Base-by-base conservation (phyloP, 2,329 filamentous ascomycete genomes). In the Clarireedia hainanense region DNA sequence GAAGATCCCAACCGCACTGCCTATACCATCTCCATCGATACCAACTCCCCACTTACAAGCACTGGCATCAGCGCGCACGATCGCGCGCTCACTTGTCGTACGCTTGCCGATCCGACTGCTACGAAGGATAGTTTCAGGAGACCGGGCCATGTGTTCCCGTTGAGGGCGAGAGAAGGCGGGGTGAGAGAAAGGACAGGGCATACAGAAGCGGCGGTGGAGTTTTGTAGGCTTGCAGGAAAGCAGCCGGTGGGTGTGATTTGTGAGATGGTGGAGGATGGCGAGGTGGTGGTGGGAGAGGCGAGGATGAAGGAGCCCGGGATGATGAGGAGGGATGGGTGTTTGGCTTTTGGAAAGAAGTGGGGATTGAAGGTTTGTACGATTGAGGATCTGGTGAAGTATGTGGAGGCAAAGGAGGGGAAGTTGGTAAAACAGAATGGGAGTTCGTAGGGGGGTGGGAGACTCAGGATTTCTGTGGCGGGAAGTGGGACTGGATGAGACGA, bases 321-420 rank as follows among this genome's bases (percentile, higher is more conserved):
- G 94, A 85, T 97, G 84, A 76, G 91, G 63, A 83, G 90, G 61
- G 90, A 96, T 74, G 88, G 83, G 39, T 96, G 91, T 74, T 76
- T 99, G 68, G 80, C 78, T 50, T 99, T 99, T 78, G 94, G 91
- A 27, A 83, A 84, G 72, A 84, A 80, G 72, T 97, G 88, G 84
- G 91, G 91, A 4, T 76, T 99, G 64, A 94, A 88, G 76, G 90
- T 95, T 57, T 95, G 91, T 74, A 97, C 94, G 30, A 97, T 99
- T 73, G 91, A 92, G 69, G 91, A 92, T 72, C 72, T 99, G 73
- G 86, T 92, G 27, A 77, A 76, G 56, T 88, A 95, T 58, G 61
- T 69, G 39, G 67, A 69, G 59, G 56, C 49, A 57, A 67, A 55
- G 43, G 64, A 69, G 56, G 66, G 66, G 45, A 68, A 66, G 60